phyloP scores from a whole-genome alignment of 2,329 filamentous ascomycete genomes.

The Aspergillus arachidicola region DNA sequence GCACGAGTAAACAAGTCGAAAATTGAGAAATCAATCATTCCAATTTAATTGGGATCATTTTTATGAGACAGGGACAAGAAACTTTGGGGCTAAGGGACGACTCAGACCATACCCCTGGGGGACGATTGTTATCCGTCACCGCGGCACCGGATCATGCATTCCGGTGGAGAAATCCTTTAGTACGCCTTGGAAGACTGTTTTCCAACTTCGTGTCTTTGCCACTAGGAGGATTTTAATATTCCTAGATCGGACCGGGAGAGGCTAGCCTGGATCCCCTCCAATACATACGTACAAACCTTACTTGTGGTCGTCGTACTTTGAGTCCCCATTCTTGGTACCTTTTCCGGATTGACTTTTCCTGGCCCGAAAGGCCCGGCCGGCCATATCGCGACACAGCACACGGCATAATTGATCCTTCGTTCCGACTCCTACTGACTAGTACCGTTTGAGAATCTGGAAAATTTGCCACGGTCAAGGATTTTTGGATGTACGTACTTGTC shows the following conservation, averaged over 20 bases:
- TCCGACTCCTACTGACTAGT: neutral
- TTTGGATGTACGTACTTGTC: neutral
- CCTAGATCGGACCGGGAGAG: neutral
- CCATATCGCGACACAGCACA: neutral
- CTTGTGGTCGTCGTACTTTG: conserved; percentile 1
- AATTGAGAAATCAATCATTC: conserved; percentile 1
- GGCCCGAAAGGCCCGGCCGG: neutral
- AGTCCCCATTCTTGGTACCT: neutral
- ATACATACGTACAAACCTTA: neutral
- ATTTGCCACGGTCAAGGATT: neutral
- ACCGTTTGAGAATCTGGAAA: neutral
- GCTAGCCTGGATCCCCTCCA: neutral
- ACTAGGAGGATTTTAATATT: conserved; percentile 9
- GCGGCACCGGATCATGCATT: conserved; percentile 39
- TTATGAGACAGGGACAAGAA: conserved; percentile 7
- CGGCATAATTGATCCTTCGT: neutral
- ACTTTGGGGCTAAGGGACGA: neutral
- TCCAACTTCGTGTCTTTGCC: conserved; percentile 5
- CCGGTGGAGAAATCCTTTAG: conserved; percentile 27
- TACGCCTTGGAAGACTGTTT: neutral
- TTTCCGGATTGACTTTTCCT: neutral
- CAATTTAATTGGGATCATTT: neutral
- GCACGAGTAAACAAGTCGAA: neutral
- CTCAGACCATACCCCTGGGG: conserved; percentile 12
- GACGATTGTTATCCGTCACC: conserved; percentile 34